Evolutionary conservation across 2,329 filamentous ascomycete species (phyloP).

Genomic region (Fusarium devonianum): DNA sequence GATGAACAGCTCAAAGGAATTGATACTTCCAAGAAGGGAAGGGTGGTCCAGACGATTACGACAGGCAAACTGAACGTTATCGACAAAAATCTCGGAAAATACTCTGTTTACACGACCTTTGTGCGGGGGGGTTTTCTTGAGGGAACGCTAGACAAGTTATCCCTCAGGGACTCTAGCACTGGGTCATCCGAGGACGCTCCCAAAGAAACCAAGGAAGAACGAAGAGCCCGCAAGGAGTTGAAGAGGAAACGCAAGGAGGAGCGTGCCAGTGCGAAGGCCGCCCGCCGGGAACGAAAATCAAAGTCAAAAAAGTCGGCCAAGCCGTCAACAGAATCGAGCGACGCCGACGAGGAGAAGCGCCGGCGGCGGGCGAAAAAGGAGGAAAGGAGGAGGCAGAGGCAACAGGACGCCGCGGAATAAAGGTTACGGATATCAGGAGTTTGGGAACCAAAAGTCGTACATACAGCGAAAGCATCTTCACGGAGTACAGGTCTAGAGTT

Average conservation of each 20-base stretch:
- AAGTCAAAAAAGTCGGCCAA: slow-evolving; percentile 40
- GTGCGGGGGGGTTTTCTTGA: slow-evolving; percentile 80
- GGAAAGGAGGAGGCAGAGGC: slow-evolving; percentile 47
- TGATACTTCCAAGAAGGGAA: slow-evolving; percentile 66
- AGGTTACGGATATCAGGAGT: slow-evolving; percentile 9
- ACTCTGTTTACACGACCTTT: slow-evolving; percentile 82
- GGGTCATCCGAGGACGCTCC: slow-evolving; percentile 40
- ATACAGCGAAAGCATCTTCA: slow-evolving; percentile 32
- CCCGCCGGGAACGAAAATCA: slow-evolving; percentile 35
- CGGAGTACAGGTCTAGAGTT: slow-evolving; percentile 40
- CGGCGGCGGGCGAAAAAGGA: slow-evolving; percentile 54
- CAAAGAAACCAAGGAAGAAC: slow-evolving; percentile 55
- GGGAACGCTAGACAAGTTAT: slow-evolving; percentile 65
- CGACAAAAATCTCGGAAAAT: slow-evolving; percentile 61
- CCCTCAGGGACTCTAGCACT: slow-evolving; percentile 39
- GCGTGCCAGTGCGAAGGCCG: slow-evolving; percentile 33
- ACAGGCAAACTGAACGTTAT: slow-evolving; percentile 64
- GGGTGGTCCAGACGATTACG: slow-evolving; percentile 63
- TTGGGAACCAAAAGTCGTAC: slow-evolving; percentile 11
- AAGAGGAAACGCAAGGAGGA: slow-evolving; percentile 44
- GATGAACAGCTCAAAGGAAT: slow-evolving; percentile 87
- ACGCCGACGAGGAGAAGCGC: slow-evolving; percentile 54
- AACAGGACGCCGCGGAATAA: slow-evolving; percentile 36
- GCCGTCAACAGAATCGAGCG: slow-evolving; percentile 42
- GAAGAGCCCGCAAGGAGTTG: slow-evolving; percentile 47